A percentile compares a stretch with the other conserved stretches of the same genome.
phyloP scores from a whole-genome alignment of 2,329 filamentous ascomycete genomes.

The Fusarium sp. region DNA sequence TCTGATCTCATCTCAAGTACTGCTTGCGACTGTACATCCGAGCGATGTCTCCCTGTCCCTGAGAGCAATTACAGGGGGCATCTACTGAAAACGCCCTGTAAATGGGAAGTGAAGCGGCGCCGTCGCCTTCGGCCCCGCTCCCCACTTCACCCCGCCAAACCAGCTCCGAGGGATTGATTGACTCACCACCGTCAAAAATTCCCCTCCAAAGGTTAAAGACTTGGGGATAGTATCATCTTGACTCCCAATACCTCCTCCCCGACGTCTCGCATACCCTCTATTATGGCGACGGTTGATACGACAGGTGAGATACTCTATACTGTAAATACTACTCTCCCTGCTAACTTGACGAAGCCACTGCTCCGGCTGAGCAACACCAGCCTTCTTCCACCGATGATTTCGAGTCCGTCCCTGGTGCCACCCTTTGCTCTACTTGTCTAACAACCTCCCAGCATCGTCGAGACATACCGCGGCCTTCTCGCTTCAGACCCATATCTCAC shows the following conservation, averaged over 20 bases:
- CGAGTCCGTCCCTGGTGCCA: conserved; percentile 39
- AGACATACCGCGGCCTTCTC: conserved; percentile 66
- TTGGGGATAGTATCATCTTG: conserved; percentile 39
- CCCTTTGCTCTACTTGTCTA: not conserved
- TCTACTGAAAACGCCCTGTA: conserved; percentile 7
- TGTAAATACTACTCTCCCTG: not conserved
- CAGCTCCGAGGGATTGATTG: conserved; percentile 12
- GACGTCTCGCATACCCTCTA: not conserved
- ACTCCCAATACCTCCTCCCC: not conserved
- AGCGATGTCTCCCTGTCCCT: not conserved
- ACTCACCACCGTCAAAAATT: conserved; percentile 45
- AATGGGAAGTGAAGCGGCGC: not conserved
- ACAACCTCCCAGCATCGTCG: conserved; percentile 61
- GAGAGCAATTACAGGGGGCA: not conserved
- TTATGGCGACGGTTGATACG: conserved; percentile 40
- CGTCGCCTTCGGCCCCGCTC: conserved; percentile 40
- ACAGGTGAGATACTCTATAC: conserved; percentile 12
- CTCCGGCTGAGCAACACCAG: conserved; percentile 40
- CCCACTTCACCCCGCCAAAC: conserved; percentile 44
- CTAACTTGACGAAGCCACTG: conserved; percentile 18
- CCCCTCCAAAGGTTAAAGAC: conserved; percentile 34
- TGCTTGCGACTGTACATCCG: not conserved
- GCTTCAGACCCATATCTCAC: conserved; percentile 83
- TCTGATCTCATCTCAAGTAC: not conserved
- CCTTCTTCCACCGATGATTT: conserved; percentile 41